Evolutionary conservation across 2,329 filamentous ascomycete genomes (phyloP), one percentile per base, ranked within the genome.

Genomic region (Claviceps quebecensis): DNA sequence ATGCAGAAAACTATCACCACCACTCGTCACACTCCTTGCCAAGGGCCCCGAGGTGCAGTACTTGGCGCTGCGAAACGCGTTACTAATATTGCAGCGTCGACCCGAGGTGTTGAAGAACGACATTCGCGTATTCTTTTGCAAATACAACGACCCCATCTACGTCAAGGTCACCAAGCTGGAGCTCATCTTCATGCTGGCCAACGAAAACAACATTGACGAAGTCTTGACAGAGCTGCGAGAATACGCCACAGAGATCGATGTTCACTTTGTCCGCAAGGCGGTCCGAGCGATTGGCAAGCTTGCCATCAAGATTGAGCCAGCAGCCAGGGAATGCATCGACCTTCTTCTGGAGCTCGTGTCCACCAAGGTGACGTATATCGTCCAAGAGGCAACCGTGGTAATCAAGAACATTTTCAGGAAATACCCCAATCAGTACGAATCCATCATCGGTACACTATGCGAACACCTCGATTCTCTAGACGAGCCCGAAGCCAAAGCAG

Each of bases 21-120:
- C 93, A 3, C 76, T 98, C 4, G 91, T 98, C 36, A 98, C 93
- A 0, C 75, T 98, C 8, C 77, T 98, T 23, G 93, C 91, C 49
- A 98, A 98, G 69, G 91, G 91, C 0, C 88, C 93, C 0, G 93
- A 98, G 65, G 93, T 98, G n/a, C 93, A 98, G 66, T 98, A 98
- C 63, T 77, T 98, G 6, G 93, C 93, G 0, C 76, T 98, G 17
- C 78, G 93, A 56, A 98, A 98, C 64, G 93, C 93, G 0, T 76
- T 98, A 2, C 75, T 98, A 14, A 98, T 98, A 58, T 73, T 98
- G 49, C 93, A 98, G 66, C 78, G 91, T 60, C 78, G 91, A 52
- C 93, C 93, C 0, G 93, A 97, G 62, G 91, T 98, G 8, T 70
- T 98, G 50, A 81, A 89, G 56, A 97, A 96, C 67, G 93, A 98